These are phyloP conservation scores for Tolypocladium album DNA, from an alignment of 2,329 filamentous ascomycete genomes.

Conservation along the genomic window DNA sequence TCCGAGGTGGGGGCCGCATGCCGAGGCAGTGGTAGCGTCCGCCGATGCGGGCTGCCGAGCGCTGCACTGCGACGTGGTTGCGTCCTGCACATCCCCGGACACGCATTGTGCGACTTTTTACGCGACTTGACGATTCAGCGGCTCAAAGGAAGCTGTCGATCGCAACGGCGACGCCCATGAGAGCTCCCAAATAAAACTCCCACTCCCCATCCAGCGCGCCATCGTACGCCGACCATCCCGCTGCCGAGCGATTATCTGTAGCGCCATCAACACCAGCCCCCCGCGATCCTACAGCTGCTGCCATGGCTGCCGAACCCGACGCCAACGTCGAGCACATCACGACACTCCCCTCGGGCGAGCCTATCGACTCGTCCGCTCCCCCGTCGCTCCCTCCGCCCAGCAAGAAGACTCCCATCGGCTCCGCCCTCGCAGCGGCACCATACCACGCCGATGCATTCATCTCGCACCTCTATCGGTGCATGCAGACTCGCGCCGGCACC, in stretches of 20 bases:
- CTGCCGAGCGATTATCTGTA: neutral
- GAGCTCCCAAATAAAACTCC: neutral
- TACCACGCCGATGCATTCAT: slow-evolving; percentile 38
- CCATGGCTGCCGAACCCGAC: slow-evolving; percentile 2
- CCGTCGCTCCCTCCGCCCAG: slow-evolving; percentile 3
- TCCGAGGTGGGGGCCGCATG: neutral
- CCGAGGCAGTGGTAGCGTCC: neutral
- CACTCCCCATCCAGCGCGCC: neutral
- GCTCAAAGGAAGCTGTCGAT: neutral
- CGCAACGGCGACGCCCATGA: neutral
- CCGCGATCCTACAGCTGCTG: neutral
- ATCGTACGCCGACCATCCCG: neutral
- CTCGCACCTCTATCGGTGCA: slow-evolving; percentile 47
- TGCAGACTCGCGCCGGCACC: slow-evolving; percentile 58
- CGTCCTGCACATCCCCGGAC: neutral
- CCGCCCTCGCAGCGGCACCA: slow-evolving; percentile 9
- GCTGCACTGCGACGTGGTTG: neutral
- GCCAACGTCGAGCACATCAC: slow-evolving; percentile 3
- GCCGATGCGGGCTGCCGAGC: neutral
- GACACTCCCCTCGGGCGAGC: slow-evolving; percentile 6
- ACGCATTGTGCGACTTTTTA: neutral
- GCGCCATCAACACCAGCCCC: neutral
- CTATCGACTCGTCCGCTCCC: slow-evolving; percentile 3
- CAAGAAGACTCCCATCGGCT: slow-evolving; percentile 5
- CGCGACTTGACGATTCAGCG: neutral